Evolutionary conservation across 2,329 filamentous ascomycete species (phyloP).

Genomic region (Boeremia lycopersici): DNA sequence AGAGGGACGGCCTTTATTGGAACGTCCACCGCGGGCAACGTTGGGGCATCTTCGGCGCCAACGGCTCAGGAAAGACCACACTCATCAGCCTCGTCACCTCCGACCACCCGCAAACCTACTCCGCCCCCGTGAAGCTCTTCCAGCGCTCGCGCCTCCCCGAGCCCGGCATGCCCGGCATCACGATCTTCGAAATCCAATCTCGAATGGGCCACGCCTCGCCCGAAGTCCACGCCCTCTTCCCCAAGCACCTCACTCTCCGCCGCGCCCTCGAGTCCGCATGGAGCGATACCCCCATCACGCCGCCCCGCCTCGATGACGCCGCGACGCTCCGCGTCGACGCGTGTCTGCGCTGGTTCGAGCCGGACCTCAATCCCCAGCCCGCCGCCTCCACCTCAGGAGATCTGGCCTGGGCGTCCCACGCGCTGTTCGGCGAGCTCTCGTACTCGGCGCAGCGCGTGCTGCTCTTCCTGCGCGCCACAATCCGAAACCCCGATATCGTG

Average conservation of each 20-base stretch:
- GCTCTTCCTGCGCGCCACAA: constrained; percentile 70
- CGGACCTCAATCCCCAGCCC: constrained; percentile 69
- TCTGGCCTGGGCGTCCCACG: constrained; percentile 68
- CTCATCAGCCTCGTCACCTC: constrained; percentile 90
- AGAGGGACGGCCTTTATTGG: constrained; percentile 75
- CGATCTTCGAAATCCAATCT: constrained; percentile 89
- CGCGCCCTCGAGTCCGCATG: constrained; percentile 83
- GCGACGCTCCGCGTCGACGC: constrained; percentile 68
- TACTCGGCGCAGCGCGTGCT: constrained; percentile 85
- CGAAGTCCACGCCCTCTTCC: constrained; percentile 93
- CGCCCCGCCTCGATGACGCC: constrained; percentile 66
- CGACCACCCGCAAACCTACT: constrained; percentile 94
- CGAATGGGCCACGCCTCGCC: constrained; percentile 92
- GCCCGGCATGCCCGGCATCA: constrained; percentile 73
- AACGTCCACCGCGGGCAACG: constrained; percentile 80
- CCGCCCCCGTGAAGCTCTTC: constrained; percentile 84
- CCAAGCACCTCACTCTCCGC: constrained; percentile 73
- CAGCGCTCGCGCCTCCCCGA: constrained; percentile 80
- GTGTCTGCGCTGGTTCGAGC: constrained; percentile 75
- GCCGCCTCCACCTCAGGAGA: constrained; percentile 11
- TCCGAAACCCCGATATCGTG: constrained; percentile 54
- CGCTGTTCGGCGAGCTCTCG: constrained; percentile 73
- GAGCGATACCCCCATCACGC: constrained; percentile 82
- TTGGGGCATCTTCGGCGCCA: constrained; percentile 92
- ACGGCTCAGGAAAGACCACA: constrained; percentile 95